Evolutionary conservation across 192 early-diverging fungal species (phyloP).

Genomic region (Phlyctochytrium arcticum): DNA sequence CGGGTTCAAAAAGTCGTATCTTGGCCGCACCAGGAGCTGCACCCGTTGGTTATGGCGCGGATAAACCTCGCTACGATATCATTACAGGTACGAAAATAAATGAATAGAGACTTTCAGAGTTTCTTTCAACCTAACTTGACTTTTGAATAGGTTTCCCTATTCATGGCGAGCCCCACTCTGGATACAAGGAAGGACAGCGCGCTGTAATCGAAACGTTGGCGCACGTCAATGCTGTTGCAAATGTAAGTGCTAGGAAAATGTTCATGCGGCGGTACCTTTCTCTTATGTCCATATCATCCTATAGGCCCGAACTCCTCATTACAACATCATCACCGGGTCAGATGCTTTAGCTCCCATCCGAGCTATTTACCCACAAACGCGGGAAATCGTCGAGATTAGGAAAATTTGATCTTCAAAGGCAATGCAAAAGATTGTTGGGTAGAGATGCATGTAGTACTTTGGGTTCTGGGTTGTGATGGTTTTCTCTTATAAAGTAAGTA

Average conservation of each 20-base stretch:
- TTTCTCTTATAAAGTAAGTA: too few species aligned
- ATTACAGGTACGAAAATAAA: constrained; percentile 24
- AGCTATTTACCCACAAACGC: background rate
- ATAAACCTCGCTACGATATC: constrained; percentile 31
- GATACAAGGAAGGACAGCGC: constrained; percentile 36
- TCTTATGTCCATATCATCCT: background rate
- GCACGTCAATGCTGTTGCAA: constrained; percentile 31
- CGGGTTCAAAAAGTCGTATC: background rate
- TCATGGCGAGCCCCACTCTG: constrained; percentile 28
- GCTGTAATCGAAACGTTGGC: constrained; percentile 38
- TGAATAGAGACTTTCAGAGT: background rate
- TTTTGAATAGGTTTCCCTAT: constrained; percentile 8
- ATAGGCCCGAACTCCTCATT: constrained; percentile 33
- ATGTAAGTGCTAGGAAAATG: constrained; percentile 17
- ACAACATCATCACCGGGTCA: constrained; percentile 35
- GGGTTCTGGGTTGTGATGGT: too few species aligned
- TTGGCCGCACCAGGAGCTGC: background rate
- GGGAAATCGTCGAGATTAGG: constrained; percentile 4
- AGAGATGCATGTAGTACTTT: too few species aligned
- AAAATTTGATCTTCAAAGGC: too few species aligned
- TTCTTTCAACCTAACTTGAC: background rate
- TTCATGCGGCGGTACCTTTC: background rate
- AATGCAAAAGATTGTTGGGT: too few species aligned
- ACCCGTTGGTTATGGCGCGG: constrained; percentile 8
- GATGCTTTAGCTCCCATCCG: constrained; percentile 7